These are phyloP conservation scores for Russula dissimulans DNA, from an alignment of 768 basidiomycete genomes.

Conservation along the genomic window DNA sequence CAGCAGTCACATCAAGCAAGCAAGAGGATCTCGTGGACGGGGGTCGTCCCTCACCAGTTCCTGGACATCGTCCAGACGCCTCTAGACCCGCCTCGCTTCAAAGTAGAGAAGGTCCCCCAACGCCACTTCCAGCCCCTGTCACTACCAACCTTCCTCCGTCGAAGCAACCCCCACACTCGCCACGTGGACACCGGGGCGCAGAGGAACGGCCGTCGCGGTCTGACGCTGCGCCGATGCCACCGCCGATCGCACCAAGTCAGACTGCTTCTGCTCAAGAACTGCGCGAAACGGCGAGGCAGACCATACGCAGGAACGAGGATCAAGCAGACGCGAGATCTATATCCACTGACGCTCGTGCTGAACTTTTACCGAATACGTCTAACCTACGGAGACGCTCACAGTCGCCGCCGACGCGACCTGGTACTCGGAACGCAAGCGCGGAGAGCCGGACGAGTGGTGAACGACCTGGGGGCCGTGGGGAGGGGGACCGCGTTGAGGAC, in stretches of 20 bases:
- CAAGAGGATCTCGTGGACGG: conserved; percentile 2
- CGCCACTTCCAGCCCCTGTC: conserved; percentile 20
- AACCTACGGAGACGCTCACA: conserved; percentile 48
- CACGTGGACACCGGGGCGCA: conserved; percentile 30
- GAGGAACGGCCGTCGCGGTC: conserved; percentile 35
- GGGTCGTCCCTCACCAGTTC: neutral
- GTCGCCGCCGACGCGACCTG: conserved; percentile 57
- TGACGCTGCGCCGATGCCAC: conserved; percentile 56
- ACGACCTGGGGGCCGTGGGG: conserved; percentile 46
- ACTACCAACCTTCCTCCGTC: conserved; percentile 15
- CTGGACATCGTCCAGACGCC: conserved; percentile 6
- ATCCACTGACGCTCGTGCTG: conserved; percentile 17
- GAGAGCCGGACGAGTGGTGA: conserved; percentile 69
- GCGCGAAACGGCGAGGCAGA: conserved; percentile 69
- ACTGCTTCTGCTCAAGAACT: conserved; percentile 71
- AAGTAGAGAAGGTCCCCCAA: conserved; percentile 14
- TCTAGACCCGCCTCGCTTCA: conserved; percentile 5
- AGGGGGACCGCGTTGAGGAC: conserved; percentile 42
- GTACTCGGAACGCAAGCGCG: conserved; percentile 58
- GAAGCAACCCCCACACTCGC: conserved; percentile 32
- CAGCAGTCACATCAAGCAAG: neutral
- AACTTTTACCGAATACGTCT: conserved; percentile 45
- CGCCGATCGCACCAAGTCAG: conserved; percentile 69
- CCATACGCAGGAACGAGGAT: conserved; percentile 30
- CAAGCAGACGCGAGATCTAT: conserved; percentile 28